A percentile compares a stretch with the other conserved stretches of the same genome.
These are phyloP conservation scores for Podospora fimiseda DNA, from an alignment of 495 filamentous ascomycete genomes.

Conservation along the genomic window DNA sequence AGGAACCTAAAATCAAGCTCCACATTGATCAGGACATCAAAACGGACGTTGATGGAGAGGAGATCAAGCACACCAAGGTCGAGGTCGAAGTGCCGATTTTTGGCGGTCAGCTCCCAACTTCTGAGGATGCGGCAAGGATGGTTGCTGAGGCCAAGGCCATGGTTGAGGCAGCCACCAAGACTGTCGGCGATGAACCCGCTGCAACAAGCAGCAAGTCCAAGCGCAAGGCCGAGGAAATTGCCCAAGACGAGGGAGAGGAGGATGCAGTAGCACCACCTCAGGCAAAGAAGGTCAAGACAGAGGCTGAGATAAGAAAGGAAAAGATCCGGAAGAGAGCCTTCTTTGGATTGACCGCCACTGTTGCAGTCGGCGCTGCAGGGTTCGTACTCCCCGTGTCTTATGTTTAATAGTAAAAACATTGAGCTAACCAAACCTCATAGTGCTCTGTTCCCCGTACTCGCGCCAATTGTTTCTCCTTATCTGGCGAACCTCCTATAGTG, in stretches of 20 bases:
- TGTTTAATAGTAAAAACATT: not conserved
- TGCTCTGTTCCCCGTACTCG: constrained; percentile 39
- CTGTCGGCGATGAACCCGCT: constrained; percentile 35
- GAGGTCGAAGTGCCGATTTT: constrained; percentile 60
- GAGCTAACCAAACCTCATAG: constrained; percentile 20
- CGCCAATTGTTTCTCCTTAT: constrained; percentile 53
- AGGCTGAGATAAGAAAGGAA: constrained; percentile 73
- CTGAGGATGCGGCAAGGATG: constrained; percentile 71
- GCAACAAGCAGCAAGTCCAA: constrained; percentile 53
- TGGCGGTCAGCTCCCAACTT: constrained; percentile 58
- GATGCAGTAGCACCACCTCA: constrained; percentile 51
- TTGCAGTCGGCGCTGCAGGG: constrained; percentile 65
- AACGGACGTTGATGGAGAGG: constrained; percentile 55
- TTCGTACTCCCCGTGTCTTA: constrained; percentile 45
- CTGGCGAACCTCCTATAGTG: constrained; percentile 44
- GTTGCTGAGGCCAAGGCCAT: constrained; percentile 81
- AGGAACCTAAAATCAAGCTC: constrained; percentile 58
- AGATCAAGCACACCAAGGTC: constrained; percentile 68
- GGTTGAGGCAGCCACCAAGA: constrained; percentile 72
- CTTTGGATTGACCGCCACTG: constrained; percentile 73
- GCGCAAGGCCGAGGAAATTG: constrained; percentile 75
- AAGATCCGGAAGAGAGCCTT: constrained; percentile 75
- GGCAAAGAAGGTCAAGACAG: constrained; percentile 68
- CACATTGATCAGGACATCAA: constrained; percentile 62
- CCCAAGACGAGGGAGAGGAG: constrained; percentile 34